phyloP scores from a whole-genome alignment of 108 stramenopile genomes.

The Parmales sp. region DNA sequence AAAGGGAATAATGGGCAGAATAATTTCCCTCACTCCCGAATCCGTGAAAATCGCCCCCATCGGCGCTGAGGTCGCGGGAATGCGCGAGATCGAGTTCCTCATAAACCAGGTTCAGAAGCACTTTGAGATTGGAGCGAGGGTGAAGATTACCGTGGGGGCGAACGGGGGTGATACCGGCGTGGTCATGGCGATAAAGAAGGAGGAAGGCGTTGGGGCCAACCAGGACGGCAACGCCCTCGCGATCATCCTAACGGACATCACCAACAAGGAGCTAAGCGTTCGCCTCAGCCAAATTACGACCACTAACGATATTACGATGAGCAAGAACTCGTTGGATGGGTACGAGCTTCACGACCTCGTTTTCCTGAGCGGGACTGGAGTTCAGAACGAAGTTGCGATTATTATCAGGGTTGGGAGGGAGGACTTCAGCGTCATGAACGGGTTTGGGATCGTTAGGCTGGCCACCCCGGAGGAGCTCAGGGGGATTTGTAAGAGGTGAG shows the following conservation, averaged over 20 bases:
- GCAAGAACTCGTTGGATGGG: slow-evolving; percentile 72
- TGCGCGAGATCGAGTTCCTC: slow-evolving; percentile 81
- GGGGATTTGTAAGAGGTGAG: slow-evolving; percentile 74
- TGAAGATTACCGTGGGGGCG: slow-evolving; percentile 87
- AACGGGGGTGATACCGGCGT: slow-evolving; percentile 91
- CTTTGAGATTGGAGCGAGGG: slow-evolving; percentile 86
- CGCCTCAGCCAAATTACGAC: slow-evolving; percentile 71
- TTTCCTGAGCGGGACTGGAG: slow-evolving; percentile 74
- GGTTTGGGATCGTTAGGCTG: slow-evolving; percentile 70
- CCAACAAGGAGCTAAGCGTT: slow-evolving; percentile 75
- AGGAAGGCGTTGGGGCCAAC: slow-evolving; percentile 56
- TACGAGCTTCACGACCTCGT: slow-evolving; percentile 82
- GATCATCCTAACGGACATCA: slow-evolving; percentile 81
- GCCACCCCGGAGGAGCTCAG: slow-evolving; percentile 77
- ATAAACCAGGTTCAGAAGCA: slow-evolving; percentile 78
- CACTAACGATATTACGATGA: slow-evolving; percentile 72
- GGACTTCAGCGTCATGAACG: slow-evolving; percentile 82
- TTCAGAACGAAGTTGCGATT: slow-evolving; percentile 76
- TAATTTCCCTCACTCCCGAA: slow-evolving; percentile 73
- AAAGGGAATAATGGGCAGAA: slow-evolving; percentile 77
- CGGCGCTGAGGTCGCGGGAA: slow-evolving; percentile 42
- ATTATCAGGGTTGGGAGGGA: slow-evolving; percentile 83
- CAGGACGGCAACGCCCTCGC: slow-evolving; percentile 49
- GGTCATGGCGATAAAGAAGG: slow-evolving; percentile 69
- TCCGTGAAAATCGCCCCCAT: slow-evolving; percentile 81